Percentiles rank a stretch among this genome's conserved stretches.
Conservation (phyloP, 768 basidiomycete genomes). For the Candolleomyces efflorescens region DNA sequence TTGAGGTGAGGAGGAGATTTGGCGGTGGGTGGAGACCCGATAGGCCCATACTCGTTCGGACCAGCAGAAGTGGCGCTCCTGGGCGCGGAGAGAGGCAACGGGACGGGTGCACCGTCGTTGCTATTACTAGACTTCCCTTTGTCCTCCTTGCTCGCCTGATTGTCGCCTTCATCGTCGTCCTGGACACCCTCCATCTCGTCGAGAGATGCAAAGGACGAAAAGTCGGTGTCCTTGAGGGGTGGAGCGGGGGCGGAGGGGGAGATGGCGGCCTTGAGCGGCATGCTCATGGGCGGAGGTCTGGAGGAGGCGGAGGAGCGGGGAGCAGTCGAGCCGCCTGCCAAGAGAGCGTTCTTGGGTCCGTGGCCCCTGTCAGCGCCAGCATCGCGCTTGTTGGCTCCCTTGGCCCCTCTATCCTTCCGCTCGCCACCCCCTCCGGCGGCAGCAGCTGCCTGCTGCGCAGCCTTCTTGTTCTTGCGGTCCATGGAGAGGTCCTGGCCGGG, state of each 20-base stretch:
- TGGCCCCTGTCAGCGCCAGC: too few species aligned
- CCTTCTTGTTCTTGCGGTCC: slow-evolving; percentile 97
- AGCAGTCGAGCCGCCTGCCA: slow-evolving; percentile 62
- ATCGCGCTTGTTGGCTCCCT: slow-evolving; percentile 31
- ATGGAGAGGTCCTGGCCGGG: slow-evolving; percentile 93
- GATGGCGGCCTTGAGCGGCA: slow-evolving; percentile 67
- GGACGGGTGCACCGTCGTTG: slow-evolving; percentile 33
- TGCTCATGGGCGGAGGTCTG: slow-evolving; percentile 61
- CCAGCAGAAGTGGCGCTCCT: slow-evolving; percentile 39
- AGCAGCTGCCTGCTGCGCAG: slow-evolving; percentile 63
- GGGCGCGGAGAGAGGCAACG: slow-evolving; percentile 55
- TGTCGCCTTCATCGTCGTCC: slow-evolving; percentile 26
- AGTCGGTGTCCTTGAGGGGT: slow-evolving; percentile 70
- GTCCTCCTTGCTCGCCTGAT: slow-evolving; percentile 24
- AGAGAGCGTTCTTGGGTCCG: slow-evolving; percentile 36
- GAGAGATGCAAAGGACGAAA: slow-evolving; percentile 62
- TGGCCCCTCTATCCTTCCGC: slow-evolving; percentile 30
- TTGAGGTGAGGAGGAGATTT: slow-evolving; percentile 34
- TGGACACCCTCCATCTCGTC: slow-evolving; percentile 52
- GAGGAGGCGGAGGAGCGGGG: slow-evolving; percentile 43
- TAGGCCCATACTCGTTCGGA: slow-evolving; percentile 69
- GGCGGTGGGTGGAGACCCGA: slow-evolving; percentile 70
- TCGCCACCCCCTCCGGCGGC: slow-evolving; percentile 31
- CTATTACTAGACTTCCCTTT: slow-evolving; percentile 6
- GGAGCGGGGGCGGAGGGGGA: slow-evolving; percentile 80